Percentiles rank a stretch among this genome's conserved stretches.
These are phyloP conservation scores for Aureobasidium pullulans DNA, from an alignment of 2,329 filamentous ascomycete species.

Conservation along the genomic window DNA sequence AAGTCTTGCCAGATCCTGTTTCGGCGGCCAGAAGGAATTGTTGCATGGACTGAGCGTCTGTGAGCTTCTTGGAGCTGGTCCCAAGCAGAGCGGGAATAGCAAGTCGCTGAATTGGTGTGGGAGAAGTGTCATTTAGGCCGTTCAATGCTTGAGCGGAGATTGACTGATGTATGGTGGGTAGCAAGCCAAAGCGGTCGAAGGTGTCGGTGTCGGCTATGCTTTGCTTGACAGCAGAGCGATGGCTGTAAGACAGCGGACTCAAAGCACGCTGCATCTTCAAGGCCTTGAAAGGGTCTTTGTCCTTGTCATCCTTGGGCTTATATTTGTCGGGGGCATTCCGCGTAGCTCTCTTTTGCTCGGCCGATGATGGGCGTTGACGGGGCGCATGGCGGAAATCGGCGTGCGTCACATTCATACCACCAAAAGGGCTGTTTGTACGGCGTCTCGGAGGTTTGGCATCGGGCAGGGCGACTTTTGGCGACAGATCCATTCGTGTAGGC, in stretches of 20 bases:
- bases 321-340: conserved; percentile 33
- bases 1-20: conserved; percentile 93
- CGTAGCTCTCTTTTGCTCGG: conserved; percentile 45
- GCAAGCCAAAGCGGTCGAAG: conserved; percentile 73
- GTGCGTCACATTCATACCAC: conserved; percentile 50
- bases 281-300: conserved; percentile 60
- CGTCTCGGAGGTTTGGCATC: conserved; percentile 33
- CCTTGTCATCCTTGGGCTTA: conserved; percentile 37
- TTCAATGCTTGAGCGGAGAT: conserved; percentile 66
- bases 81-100: conserved; percentile 77
- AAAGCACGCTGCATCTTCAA: conserved; percentile 89
- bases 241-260: conserved; percentile 67
- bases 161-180: conserved; percentile 64
- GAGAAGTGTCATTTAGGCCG: conserved; percentile 65
- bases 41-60: conserved; percentile 37
- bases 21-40: conserved; percentile 85
- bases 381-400: conserved; percentile 38
- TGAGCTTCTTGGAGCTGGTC: conserved; percentile 37
- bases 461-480: conserved; percentile 32
- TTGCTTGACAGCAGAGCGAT: conserved; percentile 54
- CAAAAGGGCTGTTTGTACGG: conserved; percentile 47
- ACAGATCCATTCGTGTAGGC: conserved; percentile 47
- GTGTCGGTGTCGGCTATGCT: conserved; percentile 59
- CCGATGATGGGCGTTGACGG: conserved; percentile 28
- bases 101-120: conserved; percentile 82